A percentile compares a stretch with the other conserved stretches of the same genome.
Evolutionary conservation across 2,329 filamentous ascomycete species (phyloP).

Genomic region (Fusarium heterosporum): DNA sequence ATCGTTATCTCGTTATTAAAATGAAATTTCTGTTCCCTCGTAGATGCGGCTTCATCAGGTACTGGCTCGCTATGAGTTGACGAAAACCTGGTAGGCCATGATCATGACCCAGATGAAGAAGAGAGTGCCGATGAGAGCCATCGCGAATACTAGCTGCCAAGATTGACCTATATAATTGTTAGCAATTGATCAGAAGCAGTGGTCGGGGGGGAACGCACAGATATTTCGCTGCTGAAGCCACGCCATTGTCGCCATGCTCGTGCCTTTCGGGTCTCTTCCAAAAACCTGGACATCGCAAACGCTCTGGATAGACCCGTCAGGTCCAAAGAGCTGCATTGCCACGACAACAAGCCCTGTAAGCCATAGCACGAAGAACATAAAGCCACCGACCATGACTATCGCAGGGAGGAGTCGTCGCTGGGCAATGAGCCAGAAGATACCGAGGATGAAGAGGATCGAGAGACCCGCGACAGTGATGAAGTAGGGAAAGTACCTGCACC

Average conservation of each 20-base stretch:
- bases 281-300: conserved; percentile 71
- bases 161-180: conserved; percentile 61
- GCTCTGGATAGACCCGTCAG: conserved; percentile 66
- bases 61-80: conserved; percentile 49
- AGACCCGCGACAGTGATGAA: conserved; percentile 70
- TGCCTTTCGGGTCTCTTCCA: conserved; percentile 61
- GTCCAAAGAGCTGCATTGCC: conserved; percentile 72
- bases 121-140: conserved; percentile 68
- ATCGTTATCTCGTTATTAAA: conserved; percentile 35
- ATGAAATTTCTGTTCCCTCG: background rate
- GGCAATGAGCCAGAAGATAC: conserved; percentile 72
- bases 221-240: conserved; percentile 74
- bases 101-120: conserved; percentile 77
- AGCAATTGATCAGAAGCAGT: conserved; percentile 8
- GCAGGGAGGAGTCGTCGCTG: conserved; percentile 70
- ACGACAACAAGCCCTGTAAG: conserved; percentile 72
- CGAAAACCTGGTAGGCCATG: conserved; percentile 75
- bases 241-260: conserved; percentile 67
- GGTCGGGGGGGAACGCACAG: conserved; percentile 60
- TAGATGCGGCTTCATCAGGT: background rate
- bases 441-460: conserved; percentile 73
- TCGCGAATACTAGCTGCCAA: conserved; percentile 74
- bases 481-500: conserved; percentile 73
- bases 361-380: conserved; percentile 76
- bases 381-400: conserved; percentile 72